These are phyloP conservation scores for Cnidoscolus chayamansa DNA, from an alignment of 441 rosid species.

Conservation along the genomic window DNA sequence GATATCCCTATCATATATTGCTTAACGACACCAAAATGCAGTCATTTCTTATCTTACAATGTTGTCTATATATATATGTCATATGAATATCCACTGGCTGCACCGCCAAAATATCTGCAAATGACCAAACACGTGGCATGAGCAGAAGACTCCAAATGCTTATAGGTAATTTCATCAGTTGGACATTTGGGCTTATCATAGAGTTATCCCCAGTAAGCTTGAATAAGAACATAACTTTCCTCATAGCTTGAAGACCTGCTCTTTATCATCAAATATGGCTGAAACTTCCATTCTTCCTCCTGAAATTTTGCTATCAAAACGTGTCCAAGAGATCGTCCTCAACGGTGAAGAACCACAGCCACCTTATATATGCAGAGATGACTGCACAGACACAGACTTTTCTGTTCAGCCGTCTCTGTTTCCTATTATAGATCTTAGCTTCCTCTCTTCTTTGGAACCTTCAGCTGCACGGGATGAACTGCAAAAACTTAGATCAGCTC, in stretches of 20 bases:
- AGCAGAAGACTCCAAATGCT: too few species aligned
- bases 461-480: slow-evolving; percentile 31
- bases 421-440: slow-evolving; percentile 39
- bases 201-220: not conserved
- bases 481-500: slow-evolving; percentile 48
- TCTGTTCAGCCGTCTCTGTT: slow-evolving; percentile 17
- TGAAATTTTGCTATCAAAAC: slow-evolving; percentile 38
- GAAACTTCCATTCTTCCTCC: slow-evolving; percentile 25
- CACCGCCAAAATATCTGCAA: too few species aligned
- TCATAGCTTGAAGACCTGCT: not conserved
- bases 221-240: not conserved
- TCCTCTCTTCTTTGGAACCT: slow-evolving; percentile 27
- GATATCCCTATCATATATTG: too few species aligned
- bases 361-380: slow-evolving; percentile 33
- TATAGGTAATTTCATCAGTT: too few species aligned
- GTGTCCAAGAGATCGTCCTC: slow-evolving; percentile 47
- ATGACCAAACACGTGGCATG: too few species aligned
- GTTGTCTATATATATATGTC: too few species aligned
- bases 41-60: too few species aligned
- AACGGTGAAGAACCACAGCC: slow-evolving; percentile 38
- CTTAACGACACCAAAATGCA: too few species aligned
- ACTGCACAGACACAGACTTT: slow-evolving; percentile 11
- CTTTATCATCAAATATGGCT: slow-evolving; percentile 30
- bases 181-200: not conserved
- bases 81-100: too few species aligned